Evolutionary conservation across 805 yeast species (phyloP).

Genomic region (Candida xiaguanensis): DNA sequence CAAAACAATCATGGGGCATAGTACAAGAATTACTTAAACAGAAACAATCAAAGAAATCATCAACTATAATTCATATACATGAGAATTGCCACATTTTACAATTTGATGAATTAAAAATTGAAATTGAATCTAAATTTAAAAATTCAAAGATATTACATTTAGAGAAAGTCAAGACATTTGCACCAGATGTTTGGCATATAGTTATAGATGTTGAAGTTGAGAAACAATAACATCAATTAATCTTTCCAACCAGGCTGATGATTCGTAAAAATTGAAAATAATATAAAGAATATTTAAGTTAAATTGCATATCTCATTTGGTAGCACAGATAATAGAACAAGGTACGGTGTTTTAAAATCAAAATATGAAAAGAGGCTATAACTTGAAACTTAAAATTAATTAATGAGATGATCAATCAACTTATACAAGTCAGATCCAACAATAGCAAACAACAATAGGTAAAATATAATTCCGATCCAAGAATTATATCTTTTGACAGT

Average conservation of each 20-base stretch:
- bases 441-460: too few relatives aligned
- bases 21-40: slow-evolving; percentile 26
- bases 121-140: slow-evolving; percentile 11
- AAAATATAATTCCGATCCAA: neutral
- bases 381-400: too few relatives aligned
- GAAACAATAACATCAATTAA: neutral
- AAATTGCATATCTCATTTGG: too few relatives aligned
- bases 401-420: too few relatives aligned
- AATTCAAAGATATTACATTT: slow-evolving; percentile 31
- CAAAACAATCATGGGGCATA: slow-evolving; percentile 57
- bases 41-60: slow-evolving; percentile 6
- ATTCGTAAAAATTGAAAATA: too few relatives aligned
- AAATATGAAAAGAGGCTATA: too few relatives aligned
- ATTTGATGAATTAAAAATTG: slow-evolving; percentile 23
- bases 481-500: neutral
- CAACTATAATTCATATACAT: slow-evolving; percentile 58
- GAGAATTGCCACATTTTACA: slow-evolving; percentile 58
- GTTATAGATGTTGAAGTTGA: slow-evolving; percentile 33
- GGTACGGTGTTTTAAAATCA: too few relatives aligned
- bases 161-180: slow-evolving; percentile 76
- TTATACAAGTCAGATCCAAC: too few relatives aligned
- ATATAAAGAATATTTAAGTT: too few relatives aligned
- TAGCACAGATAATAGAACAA: too few relatives aligned
- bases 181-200: slow-evolving; percentile 83
- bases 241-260: too few relatives aligned